Evolutionary conservation across 2,329 filamentous ascomycete genomes (phyloP), one percentile per base, ranked within the genome.

Genomic region (Aspergillus sp.): DNA sequence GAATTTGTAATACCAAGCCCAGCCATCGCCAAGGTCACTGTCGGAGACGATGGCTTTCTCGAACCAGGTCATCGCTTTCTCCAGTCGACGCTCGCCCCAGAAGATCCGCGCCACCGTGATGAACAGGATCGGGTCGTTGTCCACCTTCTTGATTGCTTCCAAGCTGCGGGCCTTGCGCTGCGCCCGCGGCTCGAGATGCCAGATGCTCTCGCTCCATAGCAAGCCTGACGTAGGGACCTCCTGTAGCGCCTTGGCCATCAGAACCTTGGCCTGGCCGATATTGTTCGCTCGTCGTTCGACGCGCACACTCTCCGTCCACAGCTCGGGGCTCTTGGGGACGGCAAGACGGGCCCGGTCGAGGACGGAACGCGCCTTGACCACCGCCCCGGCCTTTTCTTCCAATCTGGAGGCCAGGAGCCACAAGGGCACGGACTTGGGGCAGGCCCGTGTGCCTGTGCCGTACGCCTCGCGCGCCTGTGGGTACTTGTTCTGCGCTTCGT

Each of bases 1-100:
- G 71, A 97, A 99, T 71, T 93, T 92, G 72, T 91, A 94, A 72
- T 97, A 99, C 93, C 93, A 99, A 17, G 91, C 93, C 95, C 95
- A 99, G 10, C 86, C 89, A 76, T 99, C 95, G 47, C 94, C 94
- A 47, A 85, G 77, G 70, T 97, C 92, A 32, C 87, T 85, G 66
- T 99, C 91, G 11, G 94, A 78, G 49, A 96, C 80, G 51, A 97
- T 86, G 0, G 94, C 94, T 74, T 96, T 96, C 74, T 97, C 91
- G 71, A 99, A 99, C 94, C 94, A 99, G 59, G 85, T 92, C 72
- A 92, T 88, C 2, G 94, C 93, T 72, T 97, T 96, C 62, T 97
- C 94, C 20, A 99, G 80, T 68, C 88, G 87, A 51, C 94, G 83
- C 75, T 99, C 94, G 9, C 84, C 86, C 94, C 94, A 99, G 76